phyloP scores from a whole-genome alignment of 345 rosid genomes.

The Hevea brasiliensis region DNA sequence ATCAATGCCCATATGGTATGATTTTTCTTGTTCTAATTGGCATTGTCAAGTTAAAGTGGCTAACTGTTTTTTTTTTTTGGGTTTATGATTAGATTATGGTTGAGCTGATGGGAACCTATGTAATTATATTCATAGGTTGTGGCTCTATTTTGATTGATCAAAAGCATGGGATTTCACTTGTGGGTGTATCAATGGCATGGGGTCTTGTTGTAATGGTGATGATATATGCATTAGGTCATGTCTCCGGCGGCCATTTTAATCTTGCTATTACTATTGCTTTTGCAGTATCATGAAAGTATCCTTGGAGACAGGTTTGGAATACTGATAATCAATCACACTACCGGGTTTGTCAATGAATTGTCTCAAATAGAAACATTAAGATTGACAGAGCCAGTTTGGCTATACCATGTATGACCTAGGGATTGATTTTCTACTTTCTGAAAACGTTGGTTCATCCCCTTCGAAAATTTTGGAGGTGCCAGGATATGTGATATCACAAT shows the following conservation, averaged over 20 bases:
- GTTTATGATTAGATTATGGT: too few relatives aligned
- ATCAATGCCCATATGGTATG: conserved; percentile 15
- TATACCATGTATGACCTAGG: too few relatives aligned
- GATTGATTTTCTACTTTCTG: too few relatives aligned
- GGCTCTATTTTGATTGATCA: conserved; percentile 33
- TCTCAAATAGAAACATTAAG: too few relatives aligned
- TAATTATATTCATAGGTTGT: too few relatives aligned
- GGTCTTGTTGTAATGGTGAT: conserved; percentile 44
- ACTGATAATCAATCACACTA: too few relatives aligned
- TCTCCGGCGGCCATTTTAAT: conserved; percentile 59
- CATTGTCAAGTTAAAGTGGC: too few relatives aligned
- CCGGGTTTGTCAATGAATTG: too few relatives aligned
- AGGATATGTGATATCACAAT: conserved; percentile 23
- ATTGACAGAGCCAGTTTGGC: too few relatives aligned
- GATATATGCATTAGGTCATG: conserved; percentile 43
- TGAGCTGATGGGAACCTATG: too few relatives aligned
- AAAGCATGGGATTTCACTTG: conserved; percentile 20
- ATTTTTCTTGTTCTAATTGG: too few relatives aligned
- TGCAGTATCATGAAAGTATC: conserved; percentile 34
- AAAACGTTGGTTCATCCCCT: too few relatives aligned
- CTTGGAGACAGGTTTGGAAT: conserved; percentile 43
- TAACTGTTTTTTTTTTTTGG: background rate
- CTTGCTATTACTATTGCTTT: conserved; percentile 54
- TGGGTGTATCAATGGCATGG: conserved; percentile 44
- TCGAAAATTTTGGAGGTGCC: conserved; percentile 7